Evolutionary conservation across 345 rosid species (phyloP).

Genomic region (Salix purpurea): DNA sequence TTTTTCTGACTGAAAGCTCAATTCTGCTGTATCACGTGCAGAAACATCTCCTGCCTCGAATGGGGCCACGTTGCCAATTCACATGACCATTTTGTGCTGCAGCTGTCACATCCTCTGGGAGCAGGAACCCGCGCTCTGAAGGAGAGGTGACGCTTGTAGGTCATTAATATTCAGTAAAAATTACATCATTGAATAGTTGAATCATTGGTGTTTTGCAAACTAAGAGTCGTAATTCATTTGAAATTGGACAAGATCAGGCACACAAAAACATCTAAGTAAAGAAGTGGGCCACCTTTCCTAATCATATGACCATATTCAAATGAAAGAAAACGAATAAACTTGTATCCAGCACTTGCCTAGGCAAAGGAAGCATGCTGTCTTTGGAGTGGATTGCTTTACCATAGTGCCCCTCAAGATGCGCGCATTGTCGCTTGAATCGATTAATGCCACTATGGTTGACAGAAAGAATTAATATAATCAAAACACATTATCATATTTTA

Average conservation of each 20-base stretch:
- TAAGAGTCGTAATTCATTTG: not conserved
- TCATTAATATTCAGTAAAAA: not conserved
- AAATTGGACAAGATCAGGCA: not conserved
- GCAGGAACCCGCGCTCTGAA: conserved; percentile 80
- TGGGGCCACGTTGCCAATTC: too few relatives aligned
- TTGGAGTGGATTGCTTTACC: conserved; percentile 79
- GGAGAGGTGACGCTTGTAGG: conserved; percentile 4
- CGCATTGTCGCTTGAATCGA: conserved; percentile 95
- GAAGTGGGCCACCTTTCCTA: not conserved
- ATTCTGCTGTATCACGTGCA: not conserved
- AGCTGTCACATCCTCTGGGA: conserved; percentile 29
- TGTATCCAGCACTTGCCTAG: conserved; percentile 46
- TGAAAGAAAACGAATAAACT: not conserved
- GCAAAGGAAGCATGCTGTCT: conserved; percentile 91
- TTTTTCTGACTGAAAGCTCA: not conserved
- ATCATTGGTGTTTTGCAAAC: not conserved
- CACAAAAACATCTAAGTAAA: not conserved
- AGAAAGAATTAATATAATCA: conserved; percentile 1
- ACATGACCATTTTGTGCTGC: conserved; percentile 22
- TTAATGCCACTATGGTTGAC: conserved; percentile 73
- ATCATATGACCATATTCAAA: conserved; percentile 1
- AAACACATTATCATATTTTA: not conserved
- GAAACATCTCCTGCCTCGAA: not conserved
- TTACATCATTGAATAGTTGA: not conserved
- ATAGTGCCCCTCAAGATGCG: conserved; percentile 82